Evolutionary conservation across 345 rosid genomes (phyloP), one percentile per base, ranked within the genome.

Genomic region (Lenwebbia sp.): DNA sequence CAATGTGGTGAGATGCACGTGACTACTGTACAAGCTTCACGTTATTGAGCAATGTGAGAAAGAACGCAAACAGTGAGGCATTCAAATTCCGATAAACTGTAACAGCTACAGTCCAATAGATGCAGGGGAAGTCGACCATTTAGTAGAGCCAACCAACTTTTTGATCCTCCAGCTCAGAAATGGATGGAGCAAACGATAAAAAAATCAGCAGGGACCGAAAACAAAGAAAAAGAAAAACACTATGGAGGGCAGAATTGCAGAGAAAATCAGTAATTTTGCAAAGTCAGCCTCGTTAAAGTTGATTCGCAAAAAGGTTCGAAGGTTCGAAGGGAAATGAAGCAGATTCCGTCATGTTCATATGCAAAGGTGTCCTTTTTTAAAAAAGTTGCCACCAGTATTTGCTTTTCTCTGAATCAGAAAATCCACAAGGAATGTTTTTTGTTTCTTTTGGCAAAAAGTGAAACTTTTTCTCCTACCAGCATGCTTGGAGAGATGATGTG

Each of bases 401-500:
- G 25, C 47, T 19, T 70, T 19, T 19, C 26, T 9, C 47, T 9
- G 47, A 37, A 37, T 21, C 47, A 70, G 81, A 37, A 70, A 70
- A 70, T 70, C 81, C 47, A 37, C 81, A 0, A 19, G 47, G 47
- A 70, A 70, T 5, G 23, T 2, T 37, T 17, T 37, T n/a, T n/a
- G n/a, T n/a, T 30, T 62, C 12, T 62, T 3, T 7, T 6, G 47
- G 10, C 21, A 70, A 70, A 10, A 70, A 10, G 81, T 70, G 41
- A 2, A 37, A 70, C 13, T 19, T 33, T 70, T 83, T 85, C 57
- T 52, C 86, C 89, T 88, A 97, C 99, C 98, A 82, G 99, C 99
- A 90, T 97, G 99, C 90, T 94, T 97, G 50, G 99, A 97, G 86
- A 97, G 97, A 93, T 97, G 98, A 88, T 97, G 99, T 26, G 94